Percentiles rank a stretch among this genome's conserved stretches.
Conservation (phyloP, 2,329 filamentous ascomycete species). For the Alternaria ventricosa region DNA sequence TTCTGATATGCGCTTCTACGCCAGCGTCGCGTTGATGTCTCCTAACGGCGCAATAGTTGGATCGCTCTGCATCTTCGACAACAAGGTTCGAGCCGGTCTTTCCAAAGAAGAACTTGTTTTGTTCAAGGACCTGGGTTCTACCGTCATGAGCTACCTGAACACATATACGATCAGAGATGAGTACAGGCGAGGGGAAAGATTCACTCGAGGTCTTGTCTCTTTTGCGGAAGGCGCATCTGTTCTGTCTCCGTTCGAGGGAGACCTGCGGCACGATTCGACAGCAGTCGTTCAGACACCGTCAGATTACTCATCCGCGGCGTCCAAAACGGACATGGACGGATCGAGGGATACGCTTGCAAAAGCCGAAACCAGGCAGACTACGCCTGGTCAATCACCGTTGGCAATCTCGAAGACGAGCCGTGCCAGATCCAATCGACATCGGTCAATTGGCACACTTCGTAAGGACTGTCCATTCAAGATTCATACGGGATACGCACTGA, state of each 20-base stretch:
- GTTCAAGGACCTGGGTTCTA: conserved; percentile 34
- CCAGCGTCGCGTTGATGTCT: conserved; percentile 35
- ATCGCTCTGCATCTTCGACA: conserved; percentile 33
- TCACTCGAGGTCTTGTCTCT: conserved; percentile 40
- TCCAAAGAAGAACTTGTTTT: conserved; percentile 15
- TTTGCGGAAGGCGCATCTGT: conserved; percentile 39
- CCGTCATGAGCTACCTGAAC: conserved; percentile 34
- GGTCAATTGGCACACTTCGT: conserved; percentile 25
- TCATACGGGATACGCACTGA: background rate
- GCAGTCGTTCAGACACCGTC: background rate
- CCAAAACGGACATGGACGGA: background rate
- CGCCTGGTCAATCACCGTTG: background rate
- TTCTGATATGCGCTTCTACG: conserved; percentile 29
- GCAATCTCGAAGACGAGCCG: background rate
- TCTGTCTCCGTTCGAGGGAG: conserved; percentile 23
- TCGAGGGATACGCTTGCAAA: background rate
- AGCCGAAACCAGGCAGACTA: background rate
- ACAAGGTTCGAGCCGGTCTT: conserved; percentile 22
- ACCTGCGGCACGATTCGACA: background rate
- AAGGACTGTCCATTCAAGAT: background rate
- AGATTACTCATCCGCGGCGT: background rate
- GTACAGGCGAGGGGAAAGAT: conserved; percentile 34
- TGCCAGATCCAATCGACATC: conserved; percentile 16
- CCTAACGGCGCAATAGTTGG: conserved; percentile 34
- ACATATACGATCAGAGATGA: conserved; percentile 35